These are phyloP conservation scores for Starmerella bombi DNA, from an alignment of 805 yeast species.

Conservation along the genomic window DNA sequence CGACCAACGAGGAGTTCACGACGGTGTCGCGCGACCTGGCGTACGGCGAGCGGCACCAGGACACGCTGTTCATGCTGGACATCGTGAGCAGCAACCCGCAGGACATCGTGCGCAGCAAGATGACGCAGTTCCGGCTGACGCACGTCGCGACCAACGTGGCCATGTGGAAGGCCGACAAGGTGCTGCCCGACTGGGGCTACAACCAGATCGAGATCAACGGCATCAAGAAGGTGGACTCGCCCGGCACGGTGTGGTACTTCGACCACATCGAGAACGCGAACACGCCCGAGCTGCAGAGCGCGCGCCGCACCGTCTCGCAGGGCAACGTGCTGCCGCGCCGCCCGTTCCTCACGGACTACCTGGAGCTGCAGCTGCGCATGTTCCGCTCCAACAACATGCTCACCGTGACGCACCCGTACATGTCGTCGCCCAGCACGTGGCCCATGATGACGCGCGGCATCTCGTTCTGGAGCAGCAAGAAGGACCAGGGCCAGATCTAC, in stretches of 20 bases:
- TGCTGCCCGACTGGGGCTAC: conserved; percentile 90
- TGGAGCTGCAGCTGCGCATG: conserved; percentile 79
- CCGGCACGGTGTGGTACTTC: conserved; percentile 60
- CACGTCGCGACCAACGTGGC: conserved; percentile 65
- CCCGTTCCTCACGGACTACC: conserved; percentile 76
- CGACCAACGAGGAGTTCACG: conserved; percentile 63
- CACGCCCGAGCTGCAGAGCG: conserved; percentile 34
- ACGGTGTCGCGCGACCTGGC: conserved; percentile 63
- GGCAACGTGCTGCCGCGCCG: conserved; percentile 14
- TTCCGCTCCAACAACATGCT: conserved; percentile 83
- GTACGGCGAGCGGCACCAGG: conserved; percentile 61
- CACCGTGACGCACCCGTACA: conserved; percentile 84
- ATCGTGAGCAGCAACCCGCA: conserved; percentile 22
- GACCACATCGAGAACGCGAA: conserved; percentile 51
- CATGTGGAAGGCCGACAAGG: conserved; percentile 64
- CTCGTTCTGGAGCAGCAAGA: conserved; percentile 76
- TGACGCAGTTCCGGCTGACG: conserved; percentile 68
- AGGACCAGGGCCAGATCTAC: conserved; percentile 56
- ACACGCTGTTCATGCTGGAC: conserved; percentile 56
- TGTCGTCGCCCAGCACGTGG: conserved; percentile 85
- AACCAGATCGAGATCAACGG: conserved; percentile 91
- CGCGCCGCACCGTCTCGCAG: conserved; percentile 27
- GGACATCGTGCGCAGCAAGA: conserved; percentile 44
- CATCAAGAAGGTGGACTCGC: conserved; percentile 61
- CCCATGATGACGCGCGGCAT: conserved; percentile 83